A percentile compares a stretch with the other conserved stretches of the same genome.
These are phyloP conservation scores for Litchi chinensis DNA, from an alignment of 345 rosid species.

Conservation along the genomic window DNA sequence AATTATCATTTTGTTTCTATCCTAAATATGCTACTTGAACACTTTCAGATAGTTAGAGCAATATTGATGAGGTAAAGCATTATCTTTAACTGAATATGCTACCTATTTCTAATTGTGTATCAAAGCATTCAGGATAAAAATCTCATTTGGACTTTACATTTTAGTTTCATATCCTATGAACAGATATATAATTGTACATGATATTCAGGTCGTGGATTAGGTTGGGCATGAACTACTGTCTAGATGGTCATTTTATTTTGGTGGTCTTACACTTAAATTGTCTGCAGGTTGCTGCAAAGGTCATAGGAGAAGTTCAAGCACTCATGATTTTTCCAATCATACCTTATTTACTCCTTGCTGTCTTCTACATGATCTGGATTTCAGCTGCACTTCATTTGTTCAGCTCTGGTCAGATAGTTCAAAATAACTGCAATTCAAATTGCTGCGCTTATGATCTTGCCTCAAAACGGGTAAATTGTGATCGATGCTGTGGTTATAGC, in stretches of 20 bases:
- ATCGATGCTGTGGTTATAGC: constrained; percentile 87
- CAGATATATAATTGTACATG: neutral
- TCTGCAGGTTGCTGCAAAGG: constrained; percentile 96
- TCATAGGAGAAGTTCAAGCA: constrained; percentile 95
- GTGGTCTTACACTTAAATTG: constrained; percentile 13
- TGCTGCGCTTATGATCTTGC: constrained; percentile 91
- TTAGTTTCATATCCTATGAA: too few relatives aligned
- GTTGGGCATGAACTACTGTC: neutral
- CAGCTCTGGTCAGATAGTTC: constrained; percentile 87
- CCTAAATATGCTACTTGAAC: too few relatives aligned
- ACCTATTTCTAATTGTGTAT: neutral
- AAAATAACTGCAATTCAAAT: constrained; percentile 76
- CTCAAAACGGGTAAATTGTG: constrained; percentile 80
- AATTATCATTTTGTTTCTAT: too few relatives aligned
- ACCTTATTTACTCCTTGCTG: constrained; percentile 72
- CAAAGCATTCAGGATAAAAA: neutral
- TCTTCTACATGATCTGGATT: constrained; percentile 96
- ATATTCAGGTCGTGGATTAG: neutral
- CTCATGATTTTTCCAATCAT: constrained; percentile 84
- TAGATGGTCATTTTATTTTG: constrained; percentile 15
- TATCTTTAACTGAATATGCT: too few relatives aligned
- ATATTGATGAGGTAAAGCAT: too few relatives aligned
- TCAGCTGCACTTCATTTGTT: constrained; percentile 88
- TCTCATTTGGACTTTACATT: neutral
- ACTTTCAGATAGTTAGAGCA: too few relatives aligned